A percentile compares a stretch with the other conserved stretches of the same genome.
Conservation (phyloP, 2,329 filamentous ascomycete genomes). For the Colletotrichum endophyticum region DNA sequence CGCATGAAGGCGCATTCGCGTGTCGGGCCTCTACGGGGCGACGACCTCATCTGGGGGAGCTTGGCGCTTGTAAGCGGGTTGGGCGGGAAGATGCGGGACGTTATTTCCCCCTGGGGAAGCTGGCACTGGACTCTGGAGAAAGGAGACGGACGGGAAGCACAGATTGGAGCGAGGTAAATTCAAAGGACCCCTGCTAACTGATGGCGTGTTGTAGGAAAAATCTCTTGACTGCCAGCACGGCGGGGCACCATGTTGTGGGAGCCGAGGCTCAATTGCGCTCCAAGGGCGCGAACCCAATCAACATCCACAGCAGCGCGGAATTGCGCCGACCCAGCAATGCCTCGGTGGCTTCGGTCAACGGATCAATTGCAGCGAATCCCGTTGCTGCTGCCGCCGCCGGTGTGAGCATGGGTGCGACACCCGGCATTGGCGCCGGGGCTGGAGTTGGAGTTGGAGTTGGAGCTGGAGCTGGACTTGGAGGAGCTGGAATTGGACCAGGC, state of each 20-base stretch:
- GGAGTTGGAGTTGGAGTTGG: constrained; percentile 6
- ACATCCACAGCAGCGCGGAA: constrained; percentile 41
- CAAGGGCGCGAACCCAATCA: constrained; percentile 37
- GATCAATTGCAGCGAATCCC: constrained; percentile 16
- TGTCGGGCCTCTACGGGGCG: background rate
- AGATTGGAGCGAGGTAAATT: background rate
- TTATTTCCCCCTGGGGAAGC: background rate
- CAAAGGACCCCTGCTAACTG: background rate
- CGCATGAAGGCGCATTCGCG: background rate
- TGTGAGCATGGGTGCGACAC: background rate
- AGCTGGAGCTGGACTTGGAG: constrained; percentile 14
- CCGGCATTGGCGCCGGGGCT: constrained; percentile 7
- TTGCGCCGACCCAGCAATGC: constrained; percentile 40
- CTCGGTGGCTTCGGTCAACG: constrained; percentile 29
- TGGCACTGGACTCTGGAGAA: background rate
- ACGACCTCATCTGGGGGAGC: background rate
- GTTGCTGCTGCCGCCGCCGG: background rate
- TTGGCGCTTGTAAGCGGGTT: background rate
- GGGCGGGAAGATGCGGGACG: background rate
- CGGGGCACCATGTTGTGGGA: constrained; percentile 31
- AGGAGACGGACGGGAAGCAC: background rate
- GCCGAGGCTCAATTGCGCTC: constrained; percentile 52
- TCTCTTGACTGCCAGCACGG: constrained; percentile 42
- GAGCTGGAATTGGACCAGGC: constrained; percentile 12
- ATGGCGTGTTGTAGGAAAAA: constrained; percentile 42